A percentile compares a stretch with the other conserved stretches of the same genome.
Evolutionary conservation across 148 eudicot species (phyloP).

Genomic region (Simmondsia chinensis): DNA sequence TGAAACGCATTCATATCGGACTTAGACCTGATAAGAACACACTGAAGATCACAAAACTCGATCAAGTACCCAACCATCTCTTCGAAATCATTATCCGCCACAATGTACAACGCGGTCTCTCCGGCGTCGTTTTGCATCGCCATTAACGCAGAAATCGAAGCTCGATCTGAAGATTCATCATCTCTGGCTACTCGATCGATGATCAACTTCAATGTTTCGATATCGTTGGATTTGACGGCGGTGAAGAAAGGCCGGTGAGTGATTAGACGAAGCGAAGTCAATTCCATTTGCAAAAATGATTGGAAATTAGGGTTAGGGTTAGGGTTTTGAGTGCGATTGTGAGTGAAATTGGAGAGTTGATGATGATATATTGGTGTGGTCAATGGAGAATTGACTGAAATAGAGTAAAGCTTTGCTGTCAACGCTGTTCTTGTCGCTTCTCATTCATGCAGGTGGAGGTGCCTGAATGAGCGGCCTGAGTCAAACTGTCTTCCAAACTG

Average conservation of each 20-base stretch:
- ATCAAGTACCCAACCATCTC: slow-evolving; percentile 45
- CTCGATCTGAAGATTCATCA: slow-evolving; percentile 27
- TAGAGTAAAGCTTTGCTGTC: too few relatives aligned
- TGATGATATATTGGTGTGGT: too few relatives aligned
- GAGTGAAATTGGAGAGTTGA: too few relatives aligned
- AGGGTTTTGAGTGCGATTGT: too few relatives aligned
- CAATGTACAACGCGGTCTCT: slow-evolving; percentile 60
- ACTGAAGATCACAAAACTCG: slow-evolving; percentile 35
- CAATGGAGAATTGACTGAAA: too few relatives aligned
- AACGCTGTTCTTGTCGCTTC: too few relatives aligned
- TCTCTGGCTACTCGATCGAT: slow-evolving; percentile 16
- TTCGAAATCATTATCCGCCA: slow-evolving; percentile 40
- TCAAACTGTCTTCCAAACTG: too few relatives aligned
- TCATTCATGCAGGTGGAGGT: too few relatives aligned
- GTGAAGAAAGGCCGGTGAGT: slow-evolving; percentile 57
- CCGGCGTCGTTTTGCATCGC: slow-evolving; percentile 45
- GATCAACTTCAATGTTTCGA: slow-evolving; percentile 30
- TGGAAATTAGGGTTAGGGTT: too few relatives aligned
- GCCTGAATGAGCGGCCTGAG: too few relatives aligned
- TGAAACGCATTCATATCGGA: slow-evolving; percentile 56
- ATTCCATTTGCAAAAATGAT: too few relatives aligned
- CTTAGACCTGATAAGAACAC: slow-evolving; percentile 45
- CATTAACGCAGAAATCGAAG: slow-evolving; percentile 35
- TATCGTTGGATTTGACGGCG: slow-evolving; percentile 50
- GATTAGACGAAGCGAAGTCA: slow-evolving; percentile 43